Evolutionary conservation across 2,329 filamentous ascomycete species (phyloP), one percentile per base, ranked within the genome.

Genomic region (Cladosporium sp.): DNA sequence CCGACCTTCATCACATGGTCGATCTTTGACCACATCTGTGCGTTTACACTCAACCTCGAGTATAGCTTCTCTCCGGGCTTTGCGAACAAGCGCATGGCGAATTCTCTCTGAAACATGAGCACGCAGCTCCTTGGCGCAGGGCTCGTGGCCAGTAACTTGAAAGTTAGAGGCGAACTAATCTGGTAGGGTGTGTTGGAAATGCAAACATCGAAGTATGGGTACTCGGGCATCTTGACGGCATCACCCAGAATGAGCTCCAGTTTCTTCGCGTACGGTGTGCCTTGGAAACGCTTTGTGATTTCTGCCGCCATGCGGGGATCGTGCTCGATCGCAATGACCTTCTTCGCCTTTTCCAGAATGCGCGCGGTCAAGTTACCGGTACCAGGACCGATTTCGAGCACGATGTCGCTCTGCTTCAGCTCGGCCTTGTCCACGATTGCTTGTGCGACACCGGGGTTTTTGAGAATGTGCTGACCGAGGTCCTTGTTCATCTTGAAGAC

Each of bases 401-500:
- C 94, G 1, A 89, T 88, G 77, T 90, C 95, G 37, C 91, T 94
- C 65, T 95, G 93, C 76, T 97, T 97, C 46, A 99, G 84, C 72
- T 90, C 88, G 18, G 93, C 91, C 81, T 98, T 98, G 71, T 90
- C 84, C 35, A 94, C 91, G 71, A 95, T 94, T 61, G 88, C 88
- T 75, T 91, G 88, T 5, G 91, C 90, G 58, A 96, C 90, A 73
- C 91, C 91, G 1, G 91, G 91, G 78, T 96, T 96, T 78, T 97
- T 97, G 70, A 98, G 85, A 68, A 99, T 95, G 78, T 98, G 92
- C 76, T 91, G 88, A 72, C 94, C 93, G 70, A 95, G 87, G 78
- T 94, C 87, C 72, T 91, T 95, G 83, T 96, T 97, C 88, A 97
- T 96, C 78, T 96, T 96, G 87, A 98, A 98, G 79, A 97, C 92